Base-by-base conservation (phyloP, 768 basidiomycete genomes). In the Strobilomyces echinocephalus region DNA sequence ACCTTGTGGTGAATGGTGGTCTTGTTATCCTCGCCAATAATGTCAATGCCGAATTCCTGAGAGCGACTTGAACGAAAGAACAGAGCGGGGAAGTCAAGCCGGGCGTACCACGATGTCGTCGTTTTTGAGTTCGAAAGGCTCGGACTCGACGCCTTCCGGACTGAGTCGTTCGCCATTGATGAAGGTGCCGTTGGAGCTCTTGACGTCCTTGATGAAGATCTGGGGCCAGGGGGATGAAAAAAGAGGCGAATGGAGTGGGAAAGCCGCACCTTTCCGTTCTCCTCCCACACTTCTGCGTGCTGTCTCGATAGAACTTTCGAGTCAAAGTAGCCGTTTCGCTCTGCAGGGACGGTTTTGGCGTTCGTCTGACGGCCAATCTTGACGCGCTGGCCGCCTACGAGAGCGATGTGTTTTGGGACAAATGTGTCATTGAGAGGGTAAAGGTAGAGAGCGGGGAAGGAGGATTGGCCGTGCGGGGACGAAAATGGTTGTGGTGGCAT, bases 251-350 rank as follows among this genome's bases (percentile, higher is more conserved):
- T 40, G 28, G 24, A 20, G 49, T 3, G 16, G 44, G 50, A 43
- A 5, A 6, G 11, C 66, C 76, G 46, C 46, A 92, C 94, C 83
- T 95, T 95, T 43, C 82, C 84, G 40, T 72, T 76, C 56, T 95
- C 91, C 74, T 91, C 94, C 95, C 88, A 99, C n/a, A 99, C 90
- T 73, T 98, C 95, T 14, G 95, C 95, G 66, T 98, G 95, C 74
- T 91, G 88, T 60, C 95, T 78, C 61, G 89, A 91, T 56, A 99
- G 77, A 8, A 98, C 87, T 68, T 98, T 97, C 21, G 87, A 89
- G 74, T 98, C 95, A 69, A 99, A 97, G 75, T 89, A 99, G 10
- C 94, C 95, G 67, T 99, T 97, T 64, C 88, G 78, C 66, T 95
- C 92, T 11, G 81, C 84, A 16, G 95, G 95, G 30, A 91, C 84